phyloP scores from a whole-genome alignment of 179 eudicot species.

The Sideroxylon spinosum region DNA sequence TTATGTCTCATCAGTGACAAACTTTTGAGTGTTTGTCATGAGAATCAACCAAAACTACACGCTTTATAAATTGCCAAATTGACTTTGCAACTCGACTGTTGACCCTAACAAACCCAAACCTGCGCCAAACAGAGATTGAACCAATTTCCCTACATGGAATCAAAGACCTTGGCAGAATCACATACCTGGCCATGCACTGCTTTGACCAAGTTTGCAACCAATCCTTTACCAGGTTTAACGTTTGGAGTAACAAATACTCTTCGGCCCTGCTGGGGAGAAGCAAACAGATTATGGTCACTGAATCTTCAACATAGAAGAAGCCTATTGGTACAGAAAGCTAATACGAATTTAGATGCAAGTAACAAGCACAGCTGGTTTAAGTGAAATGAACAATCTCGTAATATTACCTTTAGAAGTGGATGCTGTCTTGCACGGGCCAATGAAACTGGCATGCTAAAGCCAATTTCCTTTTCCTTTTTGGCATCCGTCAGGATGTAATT shows the following conservation, averaged over 20 bases:
- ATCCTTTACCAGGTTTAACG: slow-evolving; percentile 54
- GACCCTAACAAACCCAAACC: not conserved
- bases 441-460: slow-evolving; percentile 66
- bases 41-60: not conserved
- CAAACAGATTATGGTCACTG: slow-evolving; percentile 15
- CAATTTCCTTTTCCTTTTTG: slow-evolving; percentile 71
- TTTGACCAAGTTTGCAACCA: slow-evolving; percentile 54
- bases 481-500: slow-evolving; percentile 69
- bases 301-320: not conserved
- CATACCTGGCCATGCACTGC: slow-evolving; percentile 78
- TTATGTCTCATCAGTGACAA: not conserved
- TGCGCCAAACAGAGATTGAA: not conserved
- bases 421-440: slow-evolving; percentile 55
- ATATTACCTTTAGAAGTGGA: slow-evolving; percentile 64
- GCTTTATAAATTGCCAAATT: not conserved
- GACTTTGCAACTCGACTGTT: not conserved
- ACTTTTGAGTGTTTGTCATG: not conserved
- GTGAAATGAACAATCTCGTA: not conserved
- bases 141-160: not conserved
- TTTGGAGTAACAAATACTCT: slow-evolving; percentile 57
- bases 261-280: slow-evolving; percentile 43
- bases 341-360: not conserved
- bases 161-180: not conserved
- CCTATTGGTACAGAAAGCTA: not conserved
- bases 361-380: not conserved